Evolutionary conservation across 2,329 filamentous ascomycete genomes (phyloP).

Genomic region (Rutstroemia sp.): DNA sequence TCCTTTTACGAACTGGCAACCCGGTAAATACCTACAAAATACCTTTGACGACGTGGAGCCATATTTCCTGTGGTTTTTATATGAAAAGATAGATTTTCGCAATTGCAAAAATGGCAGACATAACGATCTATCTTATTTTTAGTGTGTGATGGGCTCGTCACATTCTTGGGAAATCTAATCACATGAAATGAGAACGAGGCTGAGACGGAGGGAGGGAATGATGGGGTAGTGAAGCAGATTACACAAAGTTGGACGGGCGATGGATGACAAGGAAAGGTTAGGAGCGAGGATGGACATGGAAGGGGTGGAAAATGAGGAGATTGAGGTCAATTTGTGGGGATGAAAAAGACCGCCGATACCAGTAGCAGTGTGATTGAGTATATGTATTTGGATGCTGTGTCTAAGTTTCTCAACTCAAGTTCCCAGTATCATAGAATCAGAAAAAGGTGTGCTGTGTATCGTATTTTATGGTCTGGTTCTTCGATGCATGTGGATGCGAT

Average conservation of each 20-base stretch:
- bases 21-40: slow-evolving; percentile 27
- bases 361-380: slow-evolving; percentile 16
- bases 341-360: slow-evolving; percentile 21
- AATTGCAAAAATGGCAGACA: slow-evolving; percentile 1
- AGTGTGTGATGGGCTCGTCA: slow-evolving; percentile 7
- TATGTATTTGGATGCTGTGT: slow-evolving; percentile 11
- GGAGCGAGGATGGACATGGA: too few relatives aligned
- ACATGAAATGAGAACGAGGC: slow-evolving; percentile 18
- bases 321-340: too few relatives aligned
- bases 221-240: slow-evolving; percentile 21
- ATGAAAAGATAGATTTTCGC: slow-evolving; percentile 7
- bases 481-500: too few relatives aligned
- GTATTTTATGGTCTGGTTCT: too few relatives aligned
- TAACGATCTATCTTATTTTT: slow-evolving; percentile 6
- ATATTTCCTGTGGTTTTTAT: slow-evolving; percentile 9
- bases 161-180: slow-evolving; percentile 14
- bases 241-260: too few relatives aligned
- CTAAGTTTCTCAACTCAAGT: background rate
- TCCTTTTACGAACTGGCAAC: slow-evolving; percentile 28
- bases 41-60: slow-evolving; percentile 24
- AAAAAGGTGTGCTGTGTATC: too few relatives aligned
- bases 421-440: too few relatives aligned
- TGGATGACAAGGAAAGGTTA: too few relatives aligned
- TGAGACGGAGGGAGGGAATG: slow-evolving; percentile 16
- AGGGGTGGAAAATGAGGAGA: too few relatives aligned